Evolutionary conservation across 148 eudicot species (phyloP).

Genomic region (Rhododendron ferrugineum): DNA sequence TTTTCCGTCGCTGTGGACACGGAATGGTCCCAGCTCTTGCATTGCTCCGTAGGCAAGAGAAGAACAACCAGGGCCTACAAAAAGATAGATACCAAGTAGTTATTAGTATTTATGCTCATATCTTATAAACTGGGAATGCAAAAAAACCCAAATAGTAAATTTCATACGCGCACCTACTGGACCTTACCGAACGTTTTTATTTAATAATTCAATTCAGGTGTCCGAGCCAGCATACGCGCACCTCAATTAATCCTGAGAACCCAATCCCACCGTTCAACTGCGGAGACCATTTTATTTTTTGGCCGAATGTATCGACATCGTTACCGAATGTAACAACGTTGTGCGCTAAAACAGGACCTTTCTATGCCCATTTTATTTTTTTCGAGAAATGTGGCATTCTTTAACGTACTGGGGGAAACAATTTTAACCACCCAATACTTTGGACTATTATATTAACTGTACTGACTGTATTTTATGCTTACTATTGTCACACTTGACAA

Average conservation of each 20-base stretch:
- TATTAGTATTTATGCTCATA: background rate
- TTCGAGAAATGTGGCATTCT: background rate
- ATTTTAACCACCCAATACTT: background rate
- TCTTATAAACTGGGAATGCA: background rate
- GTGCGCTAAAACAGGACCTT: background rate
- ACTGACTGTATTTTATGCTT: background rate
- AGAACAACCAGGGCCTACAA: slow-evolving; percentile 79
- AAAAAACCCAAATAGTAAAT: background rate
- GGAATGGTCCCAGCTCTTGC: slow-evolving; percentile 74
- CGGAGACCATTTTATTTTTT: background rate
- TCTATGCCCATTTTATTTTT: background rate
- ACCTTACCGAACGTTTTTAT: background rate
- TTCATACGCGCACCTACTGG: background rate
- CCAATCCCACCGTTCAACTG: too few species aligned
- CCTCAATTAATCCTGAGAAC: background rate
- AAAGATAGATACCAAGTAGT: background rate
- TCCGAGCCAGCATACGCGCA: background rate
- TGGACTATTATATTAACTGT: too few species aligned
- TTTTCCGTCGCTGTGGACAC: slow-evolving; percentile 79
- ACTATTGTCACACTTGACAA: background rate
- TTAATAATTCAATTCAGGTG: too few species aligned
- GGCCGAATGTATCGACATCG: too few species aligned
- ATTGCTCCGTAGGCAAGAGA: slow-evolving; percentile 85
- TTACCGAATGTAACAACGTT: too few species aligned
- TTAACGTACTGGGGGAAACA: background rate